Percentiles rank a stretch among this genome's conserved stretches.
These are phyloP conservation scores for Cercospora nicotianae DNA, from an alignment of 2,329 filamentous ascomycete species.

Conservation along the genomic window DNA sequence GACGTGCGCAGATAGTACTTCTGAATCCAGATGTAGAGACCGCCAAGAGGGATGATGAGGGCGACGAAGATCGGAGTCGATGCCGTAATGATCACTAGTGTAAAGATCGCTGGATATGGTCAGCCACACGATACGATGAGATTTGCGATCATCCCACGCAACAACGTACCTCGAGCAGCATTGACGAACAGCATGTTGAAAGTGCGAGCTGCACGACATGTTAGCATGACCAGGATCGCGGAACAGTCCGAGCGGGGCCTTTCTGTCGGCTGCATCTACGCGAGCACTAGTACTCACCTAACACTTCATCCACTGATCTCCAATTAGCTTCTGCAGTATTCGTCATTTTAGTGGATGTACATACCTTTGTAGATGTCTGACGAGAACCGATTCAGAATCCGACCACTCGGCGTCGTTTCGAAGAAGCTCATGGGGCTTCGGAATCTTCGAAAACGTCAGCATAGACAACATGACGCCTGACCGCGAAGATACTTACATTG, in stretches of 20 bases:
- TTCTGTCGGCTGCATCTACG: slow-evolving; percentile 48
- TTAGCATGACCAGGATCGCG: slow-evolving; percentile 12
- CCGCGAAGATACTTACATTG: slow-evolving; percentile 19
- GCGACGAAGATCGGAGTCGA: slow-evolving; percentile 77
- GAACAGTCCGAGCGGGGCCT: slow-evolving; percentile 2
- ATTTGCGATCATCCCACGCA: slow-evolving; percentile 16
- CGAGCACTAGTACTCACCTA: slow-evolving; percentile 60
- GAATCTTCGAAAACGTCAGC: slow-evolving; percentile 53
- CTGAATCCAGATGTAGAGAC: slow-evolving; percentile 88
- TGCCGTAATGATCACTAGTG: slow-evolving; percentile 78
- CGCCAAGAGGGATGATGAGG: slow-evolving; percentile 76
- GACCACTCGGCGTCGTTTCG: slow-evolving; percentile 92
- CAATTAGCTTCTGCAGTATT: slow-evolving; percentile 15
- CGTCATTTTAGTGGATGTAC: background rate
- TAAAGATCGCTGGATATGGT: slow-evolving; percentile 63
- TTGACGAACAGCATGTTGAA: slow-evolving; percentile 82
- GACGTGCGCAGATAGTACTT: slow-evolving; percentile 96
- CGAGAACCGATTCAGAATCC: slow-evolving; percentile 94
- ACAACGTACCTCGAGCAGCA: slow-evolving; percentile 49
- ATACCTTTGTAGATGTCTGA: slow-evolving; percentile 47
- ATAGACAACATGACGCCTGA: background rate
- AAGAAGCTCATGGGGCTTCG: slow-evolving; percentile 98
- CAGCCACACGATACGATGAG: slow-evolving; percentile 10
- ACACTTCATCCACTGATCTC: slow-evolving; percentile 66
- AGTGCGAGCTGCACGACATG: slow-evolving; percentile 57